Evolutionary conservation across 2,329 filamentous ascomycete genomes (phyloP).

Genomic region (Talaromyces sp.): DNA sequence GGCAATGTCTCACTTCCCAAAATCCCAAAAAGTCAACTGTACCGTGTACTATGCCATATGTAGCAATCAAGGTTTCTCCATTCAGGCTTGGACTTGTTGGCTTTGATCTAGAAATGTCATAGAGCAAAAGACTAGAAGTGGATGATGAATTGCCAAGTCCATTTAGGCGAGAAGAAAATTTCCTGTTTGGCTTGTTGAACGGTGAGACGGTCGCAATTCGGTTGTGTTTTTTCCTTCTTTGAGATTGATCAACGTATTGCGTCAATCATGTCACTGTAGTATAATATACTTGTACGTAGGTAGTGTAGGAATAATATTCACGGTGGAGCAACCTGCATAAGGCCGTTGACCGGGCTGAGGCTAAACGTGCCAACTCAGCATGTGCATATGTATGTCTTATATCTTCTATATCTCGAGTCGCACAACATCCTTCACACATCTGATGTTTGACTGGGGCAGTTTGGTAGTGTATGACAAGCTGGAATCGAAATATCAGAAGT

Average conservation of each 20-base stretch:
- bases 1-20: neutral
- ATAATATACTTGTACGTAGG: neutral
- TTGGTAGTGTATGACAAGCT: neutral
- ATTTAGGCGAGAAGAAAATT: neutral
- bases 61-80: neutral
- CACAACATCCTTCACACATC: neutral
- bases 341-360: constrained; percentile 1
- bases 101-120: neutral
- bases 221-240: neutral
- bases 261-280: neutral
- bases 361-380: constrained; percentile 8
- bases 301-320: neutral
- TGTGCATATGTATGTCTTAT: constrained; percentile 12
- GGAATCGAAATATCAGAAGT: neutral
- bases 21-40: neutral
- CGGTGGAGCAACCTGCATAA: neutral
- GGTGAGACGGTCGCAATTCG: neutral
- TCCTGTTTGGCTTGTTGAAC: neutral
- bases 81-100: neutral
- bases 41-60: neutral
- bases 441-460: neutral
- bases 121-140: neutral
- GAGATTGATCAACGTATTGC: neutral
- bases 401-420: neutral
- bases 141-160: neutral